Evolutionary conservation across 2,329 filamentous ascomycete genomes (phyloP).

Genomic region (Alternaria arborescens): DNA sequence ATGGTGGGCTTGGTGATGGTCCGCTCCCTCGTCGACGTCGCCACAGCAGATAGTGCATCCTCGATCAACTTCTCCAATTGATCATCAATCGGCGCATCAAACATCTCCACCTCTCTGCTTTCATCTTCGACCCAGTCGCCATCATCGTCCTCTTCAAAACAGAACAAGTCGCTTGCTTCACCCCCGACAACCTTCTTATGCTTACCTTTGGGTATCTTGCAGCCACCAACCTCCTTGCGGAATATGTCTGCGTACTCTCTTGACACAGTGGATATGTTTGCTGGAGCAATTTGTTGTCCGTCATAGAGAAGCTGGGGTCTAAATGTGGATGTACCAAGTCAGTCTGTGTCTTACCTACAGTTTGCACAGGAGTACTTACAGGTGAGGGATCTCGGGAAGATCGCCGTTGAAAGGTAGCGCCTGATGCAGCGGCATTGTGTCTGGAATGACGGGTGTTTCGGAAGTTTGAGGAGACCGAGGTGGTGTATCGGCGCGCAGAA

Average conservation of each 20-base stretch:
- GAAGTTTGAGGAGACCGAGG: conserved; percentile 18
- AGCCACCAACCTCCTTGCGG: conserved; percentile 72
- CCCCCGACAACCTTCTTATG: conserved; percentile 46
- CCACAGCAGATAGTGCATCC: neutral
- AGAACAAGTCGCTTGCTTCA: conserved; percentile 71
- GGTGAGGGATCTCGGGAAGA: conserved; percentile 57
- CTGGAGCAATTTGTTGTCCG: conserved; percentile 59
- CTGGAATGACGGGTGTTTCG: conserved; percentile 60
- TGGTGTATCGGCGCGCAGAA: conserved; percentile 52
- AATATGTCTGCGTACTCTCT: conserved; percentile 67
- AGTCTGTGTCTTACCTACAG: too few species aligned
- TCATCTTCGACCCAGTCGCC: conserved; percentile 42
- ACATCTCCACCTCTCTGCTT: conserved; percentile 13
- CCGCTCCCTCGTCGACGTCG: neutral
- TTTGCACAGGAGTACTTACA: conserved; percentile 30
- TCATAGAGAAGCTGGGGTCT: conserved; percentile 70
- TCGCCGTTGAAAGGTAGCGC: conserved; percentile 59
- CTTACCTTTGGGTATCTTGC: conserved; percentile 54
- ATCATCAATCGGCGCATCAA: conserved; percentile 15
- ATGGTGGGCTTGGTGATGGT: neutral
- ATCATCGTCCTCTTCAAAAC: conserved; percentile 55
- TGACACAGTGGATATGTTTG: conserved; percentile 57
- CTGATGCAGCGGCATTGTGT: conserved; percentile 55
- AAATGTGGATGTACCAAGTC: too few species aligned
- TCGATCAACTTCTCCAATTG: neutral